Conservation (phyloP, 2,329 filamentous ascomycete genomes). For the Sporothrix luriei region DNA sequence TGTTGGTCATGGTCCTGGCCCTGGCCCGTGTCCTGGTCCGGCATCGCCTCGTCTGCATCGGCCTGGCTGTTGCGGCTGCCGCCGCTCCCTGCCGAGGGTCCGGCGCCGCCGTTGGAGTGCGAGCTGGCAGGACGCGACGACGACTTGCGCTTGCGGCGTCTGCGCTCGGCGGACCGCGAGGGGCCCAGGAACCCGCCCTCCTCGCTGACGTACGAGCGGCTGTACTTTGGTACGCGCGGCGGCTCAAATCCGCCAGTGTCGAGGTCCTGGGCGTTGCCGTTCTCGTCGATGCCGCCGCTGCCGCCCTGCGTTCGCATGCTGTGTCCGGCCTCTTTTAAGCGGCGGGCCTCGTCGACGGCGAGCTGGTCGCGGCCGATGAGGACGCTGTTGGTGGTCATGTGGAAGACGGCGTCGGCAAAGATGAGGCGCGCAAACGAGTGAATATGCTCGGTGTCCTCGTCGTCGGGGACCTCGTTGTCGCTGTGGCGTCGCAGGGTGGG, state of each 20-base stretch:
- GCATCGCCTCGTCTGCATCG: not conserved
- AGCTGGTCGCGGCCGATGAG: slow-evolving; percentile 71
- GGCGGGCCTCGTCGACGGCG: slow-evolving; percentile 58
- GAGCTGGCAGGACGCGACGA: slow-evolving; percentile 18
- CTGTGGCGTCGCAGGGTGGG: not conserved
- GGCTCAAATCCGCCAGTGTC: slow-evolving; percentile 36
- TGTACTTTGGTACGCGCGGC: slow-evolving; percentile 51
- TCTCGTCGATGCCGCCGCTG: slow-evolving; percentile 48
- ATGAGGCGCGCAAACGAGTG: slow-evolving; percentile 64
- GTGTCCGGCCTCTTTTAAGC: slow-evolving; percentile 42
- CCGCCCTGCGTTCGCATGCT: not conserved
- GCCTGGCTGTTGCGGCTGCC: not conserved
- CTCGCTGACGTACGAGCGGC: slow-evolving; percentile 68
- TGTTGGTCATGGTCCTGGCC: not conserved
- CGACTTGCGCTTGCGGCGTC: slow-evolving; percentile 5
- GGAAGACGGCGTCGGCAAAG: slow-evolving; percentile 75
- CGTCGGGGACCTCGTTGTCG: slow-evolving; percentile 28
- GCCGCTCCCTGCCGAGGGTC: not conserved
- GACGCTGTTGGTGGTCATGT: slow-evolving; percentile 74
- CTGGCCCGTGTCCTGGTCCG: slow-evolving; percentile 35
- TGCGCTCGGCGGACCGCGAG: slow-evolving; percentile 35
- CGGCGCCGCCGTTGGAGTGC: not conserved
- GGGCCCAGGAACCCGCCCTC: slow-evolving; percentile 69
- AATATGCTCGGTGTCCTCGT: slow-evolving; percentile 42
- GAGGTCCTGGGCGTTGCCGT: slow-evolving; percentile 53